Evolutionary conservation across 2,329 filamentous ascomycete genomes (phyloP), one percentile per base, ranked within the genome.

Genomic region (Claviceps fusiformis): DNA sequence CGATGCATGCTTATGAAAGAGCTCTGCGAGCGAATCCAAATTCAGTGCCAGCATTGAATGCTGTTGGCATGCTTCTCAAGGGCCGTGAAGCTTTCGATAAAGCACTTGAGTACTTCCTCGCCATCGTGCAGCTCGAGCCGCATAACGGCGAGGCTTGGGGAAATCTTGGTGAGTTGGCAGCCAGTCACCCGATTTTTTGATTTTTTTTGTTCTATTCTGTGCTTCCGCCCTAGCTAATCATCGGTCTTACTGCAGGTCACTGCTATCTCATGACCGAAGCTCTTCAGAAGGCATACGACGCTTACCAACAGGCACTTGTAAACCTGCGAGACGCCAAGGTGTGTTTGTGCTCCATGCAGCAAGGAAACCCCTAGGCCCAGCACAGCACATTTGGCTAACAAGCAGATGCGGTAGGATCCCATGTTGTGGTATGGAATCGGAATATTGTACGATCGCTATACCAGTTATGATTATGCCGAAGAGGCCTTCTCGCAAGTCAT

Each of bases 241-340:
- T 35, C 50, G 54, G 54, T 50, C 58, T 53, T 54, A 49, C 58
- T 54, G 63, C 62, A 92, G 89, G 93, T n/a, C 93, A 97, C 69
- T 97, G 93, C 73, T 95, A 92, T 68, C 77, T 98, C 31, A 98
- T 98, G 93, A 95, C 95, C 81, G 93, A 98, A 66, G 92, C 96
- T 65, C 73, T 97, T 39, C 93, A 97, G 71, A 90, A 97, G 67
- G 93, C 93, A 0, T 98, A 98, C 65, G 88, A 89, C 37, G 91
- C 93, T 1, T 98, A 98, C 68, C 93, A 98, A 68, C 89, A 95
- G 67, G 93, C 93, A 6, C 74, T 97, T 7, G 92, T 96, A 59
- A 92, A 97, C 70, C 76, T 98, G 45, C 83, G 86, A 51, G 92
- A 96, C 68, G 91, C 92, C 1, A 97, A 96, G 81, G 89, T 92